Conservation (phyloP, 352 stramenopile genomes). For the Phytophthora capsici region DNA sequence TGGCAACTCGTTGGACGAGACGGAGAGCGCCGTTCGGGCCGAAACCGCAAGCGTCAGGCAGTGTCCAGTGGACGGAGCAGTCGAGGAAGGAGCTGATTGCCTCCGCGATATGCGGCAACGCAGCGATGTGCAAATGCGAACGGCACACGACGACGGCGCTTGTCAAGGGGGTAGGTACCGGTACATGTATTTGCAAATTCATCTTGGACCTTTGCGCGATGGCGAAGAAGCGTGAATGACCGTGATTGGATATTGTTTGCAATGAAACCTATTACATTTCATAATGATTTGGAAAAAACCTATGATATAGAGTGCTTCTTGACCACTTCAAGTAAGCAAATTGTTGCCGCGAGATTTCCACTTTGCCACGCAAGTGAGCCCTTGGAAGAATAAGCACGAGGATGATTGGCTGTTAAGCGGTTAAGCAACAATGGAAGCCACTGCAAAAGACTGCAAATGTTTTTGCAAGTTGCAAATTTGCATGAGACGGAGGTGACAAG, state of each 20-base stretch:
- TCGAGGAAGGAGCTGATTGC: constrained; percentile 45
- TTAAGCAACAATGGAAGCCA: too few relatives aligned
- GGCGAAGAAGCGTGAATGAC: constrained; percentile 31
- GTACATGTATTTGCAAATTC: too few relatives aligned
- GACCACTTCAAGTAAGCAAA: constrained; percentile 8
- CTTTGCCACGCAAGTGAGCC: constrained; percentile 15
- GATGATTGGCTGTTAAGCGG: constrained; percentile 11
- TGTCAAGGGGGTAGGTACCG: constrained; percentile 13
- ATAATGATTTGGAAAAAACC: constrained; percentile 11
- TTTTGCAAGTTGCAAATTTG: neutral
- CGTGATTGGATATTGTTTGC: constrained; percentile 23
- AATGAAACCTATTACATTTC: constrained; percentile 1
- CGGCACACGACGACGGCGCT: constrained; percentile 25
- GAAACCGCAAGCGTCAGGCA: constrained; percentile 36
- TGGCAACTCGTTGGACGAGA: constrained; percentile 34
- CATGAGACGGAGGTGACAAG: constrained; percentile 15
- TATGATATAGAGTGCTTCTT: neutral
- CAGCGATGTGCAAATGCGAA: constrained; percentile 25
- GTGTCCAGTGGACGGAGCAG: constrained; percentile 29
- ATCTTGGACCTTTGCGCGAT: constrained; percentile 4
- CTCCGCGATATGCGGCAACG: constrained; percentile 34
- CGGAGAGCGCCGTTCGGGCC: constrained; percentile 16
- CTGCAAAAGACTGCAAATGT: too few relatives aligned
- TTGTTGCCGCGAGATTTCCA: neutral
- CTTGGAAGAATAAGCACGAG: constrained; percentile 16